These are phyloP conservation scores for Pseudevernia furfuracea DNA, from an alignment of 495 filamentous ascomycete species.

Conservation along the genomic window DNA sequence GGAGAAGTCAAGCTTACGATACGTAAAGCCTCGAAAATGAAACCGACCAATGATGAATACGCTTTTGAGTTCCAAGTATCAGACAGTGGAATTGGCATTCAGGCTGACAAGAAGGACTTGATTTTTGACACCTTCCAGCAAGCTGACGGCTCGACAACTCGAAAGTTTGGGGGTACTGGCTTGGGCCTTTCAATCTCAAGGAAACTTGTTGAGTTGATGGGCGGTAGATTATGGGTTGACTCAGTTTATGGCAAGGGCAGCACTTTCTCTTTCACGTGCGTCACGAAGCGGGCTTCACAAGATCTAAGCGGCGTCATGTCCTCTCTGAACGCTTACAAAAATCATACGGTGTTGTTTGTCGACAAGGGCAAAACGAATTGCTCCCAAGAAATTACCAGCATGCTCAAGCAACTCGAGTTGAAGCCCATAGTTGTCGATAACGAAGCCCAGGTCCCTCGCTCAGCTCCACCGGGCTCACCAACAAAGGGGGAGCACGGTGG, in stretches of 20 bases:
- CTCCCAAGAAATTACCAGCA: slow-evolving; percentile 65
- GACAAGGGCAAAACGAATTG: slow-evolving; percentile 79
- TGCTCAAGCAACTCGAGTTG: slow-evolving; percentile 72
- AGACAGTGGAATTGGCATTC: slow-evolving; percentile 96
- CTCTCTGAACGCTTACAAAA: slow-evolving; percentile 80
- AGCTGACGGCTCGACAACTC: slow-evolving; percentile 93
- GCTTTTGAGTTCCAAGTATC: slow-evolving; percentile 95
- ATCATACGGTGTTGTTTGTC: slow-evolving; percentile 85
- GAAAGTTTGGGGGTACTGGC: slow-evolving; percentile 94
- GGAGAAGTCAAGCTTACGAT: slow-evolving; percentile 95
- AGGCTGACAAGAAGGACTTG: slow-evolving; percentile 88
- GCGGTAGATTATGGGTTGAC: slow-evolving; percentile 94
- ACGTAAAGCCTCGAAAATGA: slow-evolving; percentile 46
- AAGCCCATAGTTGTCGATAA: slow-evolving; percentile 74
- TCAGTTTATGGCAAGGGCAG: slow-evolving; percentile 89
- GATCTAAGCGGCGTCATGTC: slow-evolving; percentile 74
- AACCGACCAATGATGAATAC: slow-evolving; percentile 59
- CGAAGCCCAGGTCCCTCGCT: slow-evolving; percentile 48
- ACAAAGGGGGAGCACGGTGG: slow-evolving; percentile 52
- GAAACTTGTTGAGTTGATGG: slow-evolving; percentile 92
- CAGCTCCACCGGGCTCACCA: slow-evolving; percentile 50
- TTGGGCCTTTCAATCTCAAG: slow-evolving; percentile 95
- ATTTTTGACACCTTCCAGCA: slow-evolving; percentile 99
- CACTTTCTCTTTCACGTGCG: slow-evolving; percentile 95
- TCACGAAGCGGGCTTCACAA: slow-evolving; percentile 76